Conservation (phyloP, 352 stramenopile genomes). For the Globisporangium spinosum region DNA sequence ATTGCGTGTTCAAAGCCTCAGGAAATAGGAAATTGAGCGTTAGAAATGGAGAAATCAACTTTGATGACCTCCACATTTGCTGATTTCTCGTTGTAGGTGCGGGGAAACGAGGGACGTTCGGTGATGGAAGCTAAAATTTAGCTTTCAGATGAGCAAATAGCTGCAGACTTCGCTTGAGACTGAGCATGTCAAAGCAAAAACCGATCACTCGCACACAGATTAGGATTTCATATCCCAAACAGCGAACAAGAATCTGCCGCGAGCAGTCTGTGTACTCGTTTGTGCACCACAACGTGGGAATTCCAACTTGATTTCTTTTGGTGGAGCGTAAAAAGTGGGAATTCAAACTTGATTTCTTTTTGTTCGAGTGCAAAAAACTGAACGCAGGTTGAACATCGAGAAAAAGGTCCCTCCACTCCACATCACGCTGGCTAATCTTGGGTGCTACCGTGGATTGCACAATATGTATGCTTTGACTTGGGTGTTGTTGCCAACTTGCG, state of each 20-base stretch:
- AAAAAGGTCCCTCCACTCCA: not conserved
- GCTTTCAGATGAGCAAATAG: not conserved
- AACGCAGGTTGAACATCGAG: not conserved
- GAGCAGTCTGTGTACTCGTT: not conserved
- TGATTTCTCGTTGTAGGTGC: not conserved
- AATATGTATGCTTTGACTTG: not conserved
- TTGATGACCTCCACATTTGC: not conserved
- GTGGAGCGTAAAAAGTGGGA: not conserved
- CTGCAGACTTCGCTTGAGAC: not conserved
- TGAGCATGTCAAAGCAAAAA: not conserved
- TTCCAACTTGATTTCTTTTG: not conserved
- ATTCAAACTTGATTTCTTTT: not conserved
- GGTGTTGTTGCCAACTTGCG: no score
- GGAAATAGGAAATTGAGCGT: not conserved
- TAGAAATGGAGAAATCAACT: not conserved
- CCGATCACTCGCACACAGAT: not conserved
- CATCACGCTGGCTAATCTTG: not conserved
- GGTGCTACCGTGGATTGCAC: not conserved
- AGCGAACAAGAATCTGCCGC: not conserved
- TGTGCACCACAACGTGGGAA: not conserved
- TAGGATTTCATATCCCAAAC: not conserved
- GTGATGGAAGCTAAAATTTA: not conserved
- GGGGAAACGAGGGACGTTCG: no score
- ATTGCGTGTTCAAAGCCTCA: not conserved
- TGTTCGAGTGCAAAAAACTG: not conserved